Conservation (phyloP, 106 monocot species). For the Phalaenopsis equestris region DNA sequence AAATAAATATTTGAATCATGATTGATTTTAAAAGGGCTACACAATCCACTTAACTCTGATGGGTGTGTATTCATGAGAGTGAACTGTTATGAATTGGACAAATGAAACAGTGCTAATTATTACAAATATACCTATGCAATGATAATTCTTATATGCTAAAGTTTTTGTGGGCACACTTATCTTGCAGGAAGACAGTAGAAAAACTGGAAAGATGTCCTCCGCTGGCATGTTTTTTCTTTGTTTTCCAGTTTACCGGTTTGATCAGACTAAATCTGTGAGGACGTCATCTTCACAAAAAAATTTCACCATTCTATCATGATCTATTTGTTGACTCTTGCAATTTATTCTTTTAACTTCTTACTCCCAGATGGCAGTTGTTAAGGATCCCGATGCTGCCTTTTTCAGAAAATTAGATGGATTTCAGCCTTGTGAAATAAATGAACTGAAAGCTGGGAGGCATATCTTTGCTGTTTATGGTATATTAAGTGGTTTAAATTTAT, state of each 20-base stretch:
- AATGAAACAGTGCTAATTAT: neutral
- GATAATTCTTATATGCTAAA: neutral
- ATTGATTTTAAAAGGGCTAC: neutral
- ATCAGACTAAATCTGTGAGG: conserved; percentile 65
- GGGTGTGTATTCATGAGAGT: neutral
- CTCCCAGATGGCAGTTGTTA: conserved; percentile 48
- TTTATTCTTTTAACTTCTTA: conserved; percentile 10
- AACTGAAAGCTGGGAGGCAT: conserved; percentile 92
- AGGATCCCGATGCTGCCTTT: conserved; percentile 73
- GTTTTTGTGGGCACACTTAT: neutral
- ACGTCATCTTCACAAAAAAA: neutral
- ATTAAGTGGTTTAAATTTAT: neutral
- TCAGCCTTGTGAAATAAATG: conserved; percentile 94
- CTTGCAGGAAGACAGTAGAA: conserved; percentile 80
- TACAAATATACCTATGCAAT: neutral
- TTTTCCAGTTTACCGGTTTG: conserved; percentile 89
- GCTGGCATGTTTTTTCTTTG: conserved; percentile 96
- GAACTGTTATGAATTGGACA: neutral
- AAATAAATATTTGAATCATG: neutral
- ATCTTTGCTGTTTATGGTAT: conserved; percentile 90
- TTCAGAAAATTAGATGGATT: conserved; percentile 98
- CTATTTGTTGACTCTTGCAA: neutral
- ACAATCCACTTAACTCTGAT: neutral
- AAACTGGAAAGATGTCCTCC: conserved; percentile 80
- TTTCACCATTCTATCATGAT: neutral